These are phyloP conservation scores for Solanum dulcamara DNA, from an alignment of 257 asterid species.

Conservation along the genomic window DNA sequence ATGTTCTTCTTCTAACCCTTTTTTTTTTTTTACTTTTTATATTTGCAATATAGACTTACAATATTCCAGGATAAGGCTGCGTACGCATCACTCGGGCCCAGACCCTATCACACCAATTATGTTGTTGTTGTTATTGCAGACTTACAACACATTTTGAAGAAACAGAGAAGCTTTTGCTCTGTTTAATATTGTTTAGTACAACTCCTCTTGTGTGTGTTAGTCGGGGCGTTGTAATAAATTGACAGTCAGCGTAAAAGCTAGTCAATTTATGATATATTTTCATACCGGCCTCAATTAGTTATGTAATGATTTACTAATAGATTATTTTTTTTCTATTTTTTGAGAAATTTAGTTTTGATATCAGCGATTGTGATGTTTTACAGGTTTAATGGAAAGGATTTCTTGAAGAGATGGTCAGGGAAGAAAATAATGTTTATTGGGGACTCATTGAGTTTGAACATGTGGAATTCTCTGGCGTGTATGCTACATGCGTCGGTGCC, in stretches of 20 bases:
- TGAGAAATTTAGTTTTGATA: background rate
- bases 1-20: background rate
- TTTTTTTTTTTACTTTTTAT: background rate
- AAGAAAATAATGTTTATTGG: slow-evolving; percentile 80
- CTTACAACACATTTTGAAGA: background rate
- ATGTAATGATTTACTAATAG: background rate
- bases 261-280: background rate
- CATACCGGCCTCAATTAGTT: background rate
- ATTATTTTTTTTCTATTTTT: background rate
- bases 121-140: background rate
- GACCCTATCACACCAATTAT: background rate
- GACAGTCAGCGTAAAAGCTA: background rate
- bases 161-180: background rate
- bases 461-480: slow-evolving; percentile 64
- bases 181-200: background rate
- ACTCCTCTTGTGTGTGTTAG: background rate
- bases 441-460: slow-evolving; percentile 75
- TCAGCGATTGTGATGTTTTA: background rate
- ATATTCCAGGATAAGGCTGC: background rate
- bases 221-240: background rate
- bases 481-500: slow-evolving; percentile 62
- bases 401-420: slow-evolving; percentile 53
- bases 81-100: background rate
- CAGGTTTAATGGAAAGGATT: slow-evolving; percentile 60
- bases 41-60: background rate